Base-by-base conservation (phyloP, 768 basidiomycete genomes). In the Naematelia encephala region DNA sequence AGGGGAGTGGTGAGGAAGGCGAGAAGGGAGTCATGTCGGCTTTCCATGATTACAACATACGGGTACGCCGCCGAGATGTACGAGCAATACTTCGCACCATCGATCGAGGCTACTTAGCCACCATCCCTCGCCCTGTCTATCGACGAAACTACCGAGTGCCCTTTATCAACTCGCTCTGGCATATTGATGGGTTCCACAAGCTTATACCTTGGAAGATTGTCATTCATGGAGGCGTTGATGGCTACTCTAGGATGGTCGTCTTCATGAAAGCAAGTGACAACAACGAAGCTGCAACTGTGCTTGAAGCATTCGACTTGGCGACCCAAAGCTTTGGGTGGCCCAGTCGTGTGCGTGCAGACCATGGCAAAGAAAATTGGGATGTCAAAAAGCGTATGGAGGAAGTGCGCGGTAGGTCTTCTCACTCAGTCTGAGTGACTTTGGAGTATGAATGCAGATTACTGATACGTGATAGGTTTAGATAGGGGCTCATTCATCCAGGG, bases 171-270 rank as follows among this genome's bases (percentile, higher is more conserved):
- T 75, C 78, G 1, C 69, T 81, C 1, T 78, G 73, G 75, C 79
- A 81, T 54, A 75, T 77, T 58, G 34, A 39, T 39, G 34, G 34
- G 8, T 16, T 8, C 34, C 34, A 39, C 34, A 39, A 39, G 34
- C 34, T 39, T 39, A 39, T 39, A 8, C 79, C 80, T 57, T 81
- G 70, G 67, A 71, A 72, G 45, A 72, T 80, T 44, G 77, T 81
- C 2, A 76, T 78, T 2, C 81, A 81, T 64, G 77, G 75, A 1
- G 80, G 80, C 54, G 77, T 82, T 10, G 80, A 82, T 52, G 80
- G 81, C 1, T 76, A 77, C 50, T 78, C 78, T 5, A 65, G 79
- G 3, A 67, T 79, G 19, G 63, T 82, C 1, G 70, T 70, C 14
- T 80, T 67, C 0, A 63, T 82, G 4, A 54, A 54, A 5, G 79